phyloP scores from a whole-genome alignment of 805 yeast genomes.

The Nakazawaea pomicola region DNA sequence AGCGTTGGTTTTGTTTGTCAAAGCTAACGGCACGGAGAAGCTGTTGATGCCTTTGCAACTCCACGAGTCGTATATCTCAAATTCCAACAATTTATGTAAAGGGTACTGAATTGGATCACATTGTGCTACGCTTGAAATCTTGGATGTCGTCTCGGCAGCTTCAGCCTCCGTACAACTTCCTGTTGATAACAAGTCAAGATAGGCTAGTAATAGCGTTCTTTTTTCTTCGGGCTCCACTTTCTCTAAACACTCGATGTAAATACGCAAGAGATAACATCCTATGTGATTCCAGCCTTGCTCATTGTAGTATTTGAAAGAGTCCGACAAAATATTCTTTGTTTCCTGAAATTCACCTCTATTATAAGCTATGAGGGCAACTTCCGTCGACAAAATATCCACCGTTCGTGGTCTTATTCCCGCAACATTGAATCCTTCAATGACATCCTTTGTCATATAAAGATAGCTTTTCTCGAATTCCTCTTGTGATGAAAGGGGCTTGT shows the following conservation, averaged over 20 bases:
- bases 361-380: constrained; percentile 68
- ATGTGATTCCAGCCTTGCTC: constrained; percentile 71
- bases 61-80: constrained; percentile 33
- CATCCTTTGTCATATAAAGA: constrained; percentile 48
- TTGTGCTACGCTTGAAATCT: constrained; percentile 14
- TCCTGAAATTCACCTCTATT: constrained; percentile 49
- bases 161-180: constrained; percentile 13
- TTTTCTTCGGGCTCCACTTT: constrained; percentile 22
- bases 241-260: constrained; percentile 66
- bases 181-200: constrained; percentile 34
- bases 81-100: constrained; percentile 31
- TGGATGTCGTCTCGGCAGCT: constrained; percentile 16
- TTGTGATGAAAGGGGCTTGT: constrained; percentile 24
- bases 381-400: constrained; percentile 70
- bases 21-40: constrained; percentile 30
- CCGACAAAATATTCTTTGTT: constrained; percentile 59
- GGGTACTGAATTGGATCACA: constrained; percentile 19
- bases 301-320: constrained; percentile 64
- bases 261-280: constrained; percentile 59
- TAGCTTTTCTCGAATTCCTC: constrained; percentile 36
- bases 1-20: constrained; percentile 24
- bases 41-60: constrained; percentile 29
- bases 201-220: constrained; percentile 30
- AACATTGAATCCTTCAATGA: constrained; percentile 45
- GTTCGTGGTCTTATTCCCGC: constrained; percentile 54